Evolutionary conservation across 345 rosid genomes (phyloP).

Genomic region (Geranium rotundifolium): DNA sequence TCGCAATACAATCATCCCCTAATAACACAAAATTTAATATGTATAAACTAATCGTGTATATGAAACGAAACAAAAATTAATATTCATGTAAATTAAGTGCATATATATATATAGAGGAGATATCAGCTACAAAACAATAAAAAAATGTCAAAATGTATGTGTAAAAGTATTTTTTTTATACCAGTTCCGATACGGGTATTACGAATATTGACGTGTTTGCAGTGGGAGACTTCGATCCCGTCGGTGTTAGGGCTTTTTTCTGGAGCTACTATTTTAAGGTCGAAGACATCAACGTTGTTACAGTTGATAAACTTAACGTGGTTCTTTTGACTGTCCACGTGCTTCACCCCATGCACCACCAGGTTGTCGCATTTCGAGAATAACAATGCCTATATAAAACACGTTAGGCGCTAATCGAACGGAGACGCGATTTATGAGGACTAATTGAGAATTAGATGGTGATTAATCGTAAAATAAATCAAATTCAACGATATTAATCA

Average conservation of each 20-base stretch:
- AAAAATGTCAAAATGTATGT: too few species aligned
- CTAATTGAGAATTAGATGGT: too few species aligned
- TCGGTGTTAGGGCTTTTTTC: conserved; percentile 45
- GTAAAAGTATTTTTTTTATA: too few species aligned
- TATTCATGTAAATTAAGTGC: too few species aligned
- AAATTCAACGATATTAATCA: too few species aligned
- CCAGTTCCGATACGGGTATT: conserved; percentile 26
- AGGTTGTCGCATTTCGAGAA: conserved; percentile 21
- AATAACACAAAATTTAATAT: not conserved
- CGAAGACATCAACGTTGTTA: conserved; percentile 9
- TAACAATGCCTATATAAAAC: not conserved
- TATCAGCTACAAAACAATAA: too few species aligned
- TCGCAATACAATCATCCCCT: conserved; percentile 53
- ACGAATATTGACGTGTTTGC: conserved; percentile 13
- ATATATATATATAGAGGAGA: too few species aligned
- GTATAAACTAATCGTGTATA: too few species aligned
- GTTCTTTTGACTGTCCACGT: conserved; percentile 37
- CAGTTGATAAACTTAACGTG: conserved; percentile 27
- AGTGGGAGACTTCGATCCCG: conserved; percentile 42
- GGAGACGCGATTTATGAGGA: too few species aligned
- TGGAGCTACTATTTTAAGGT: conserved; percentile 27
- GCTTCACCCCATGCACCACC: conserved; percentile 16
- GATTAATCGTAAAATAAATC: too few species aligned
- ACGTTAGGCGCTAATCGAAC: too few species aligned
- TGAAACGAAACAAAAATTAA: too few species aligned